Evolutionary conservation across 495 filamentous ascomycete genomes (phyloP).

Genomic region (Neurospora sp.): DNA sequence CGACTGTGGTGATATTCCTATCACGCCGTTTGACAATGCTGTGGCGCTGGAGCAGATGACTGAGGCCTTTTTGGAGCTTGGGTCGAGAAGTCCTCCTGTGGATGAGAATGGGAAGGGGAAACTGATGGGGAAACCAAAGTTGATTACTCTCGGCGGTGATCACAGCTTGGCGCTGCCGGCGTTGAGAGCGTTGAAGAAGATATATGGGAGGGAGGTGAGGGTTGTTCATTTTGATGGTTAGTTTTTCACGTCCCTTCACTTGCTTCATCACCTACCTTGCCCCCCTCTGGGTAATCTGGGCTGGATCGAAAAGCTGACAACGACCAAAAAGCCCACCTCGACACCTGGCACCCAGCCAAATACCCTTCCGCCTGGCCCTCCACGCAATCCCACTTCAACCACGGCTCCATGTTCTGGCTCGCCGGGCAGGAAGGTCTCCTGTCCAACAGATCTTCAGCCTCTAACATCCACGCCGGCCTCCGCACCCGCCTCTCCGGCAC

Average conservation of each 20-base stretch:
- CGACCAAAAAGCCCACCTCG: conserved; percentile 40
- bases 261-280: too few relatives aligned
- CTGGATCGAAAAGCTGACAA: too few relatives aligned
- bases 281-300: too few relatives aligned
- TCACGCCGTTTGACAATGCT: conserved; percentile 68
- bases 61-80: conserved; percentile 51
- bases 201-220: conserved; percentile 60
- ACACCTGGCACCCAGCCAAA: conserved; percentile 75
- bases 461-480: conserved; percentile 66
- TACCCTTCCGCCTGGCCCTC: conserved; percentile 66
- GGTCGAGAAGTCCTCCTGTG: conserved; percentile 13
- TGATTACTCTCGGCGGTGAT: conserved; percentile 75
- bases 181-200: conserved; percentile 57
- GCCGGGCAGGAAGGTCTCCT: conserved; percentile 67
- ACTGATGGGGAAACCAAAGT: conserved; percentile 40
- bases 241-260: conserved; percentile 9
- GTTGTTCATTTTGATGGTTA: conserved; percentile 73
- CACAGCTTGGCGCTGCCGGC: conserved; percentile 71
- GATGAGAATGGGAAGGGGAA: too few relatives aligned
- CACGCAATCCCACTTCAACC: conserved; percentile 64
- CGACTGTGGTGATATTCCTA: conserved; percentile 79
- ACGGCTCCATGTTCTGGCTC: conserved; percentile 80
- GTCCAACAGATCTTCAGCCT: conserved; percentile 45
- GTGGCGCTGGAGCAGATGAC: conserved; percentile 70
- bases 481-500: conserved; percentile 60